Conservation (phyloP, 441 rosid species). For the Arabidopsis hybrid region DNA sequence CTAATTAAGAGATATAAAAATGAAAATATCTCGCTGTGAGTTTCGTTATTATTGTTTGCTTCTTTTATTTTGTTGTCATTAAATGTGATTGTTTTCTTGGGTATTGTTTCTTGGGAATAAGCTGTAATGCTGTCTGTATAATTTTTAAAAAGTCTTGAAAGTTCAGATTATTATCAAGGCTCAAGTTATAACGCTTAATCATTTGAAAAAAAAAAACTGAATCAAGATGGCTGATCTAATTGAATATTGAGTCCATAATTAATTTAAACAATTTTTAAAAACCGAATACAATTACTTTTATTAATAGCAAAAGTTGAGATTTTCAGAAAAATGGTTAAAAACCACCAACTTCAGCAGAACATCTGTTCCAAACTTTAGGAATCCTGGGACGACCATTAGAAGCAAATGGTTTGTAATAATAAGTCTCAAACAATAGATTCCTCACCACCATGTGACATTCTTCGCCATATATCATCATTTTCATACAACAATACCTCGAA, state of each 20-base stretch:
- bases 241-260: too few relatives aligned
- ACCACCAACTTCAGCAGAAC: not conserved
- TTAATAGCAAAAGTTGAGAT: not conserved
- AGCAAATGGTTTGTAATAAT: not conserved
- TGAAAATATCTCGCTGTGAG: not conserved
- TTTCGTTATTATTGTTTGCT: slow-evolving; percentile 31
- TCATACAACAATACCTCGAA: not conserved
- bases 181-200: not conserved
- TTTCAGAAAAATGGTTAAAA: not conserved
- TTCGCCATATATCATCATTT: not conserved
- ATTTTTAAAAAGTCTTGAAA: not conserved
- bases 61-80: not conserved
- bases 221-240: not conserved
- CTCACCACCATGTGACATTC: not conserved
- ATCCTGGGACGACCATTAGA: not conserved
- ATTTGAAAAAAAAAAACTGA: not conserved
- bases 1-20: slow-evolving; percentile 42
- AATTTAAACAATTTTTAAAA: too few relatives aligned
- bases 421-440: not conserved
- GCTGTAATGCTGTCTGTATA: not conserved
- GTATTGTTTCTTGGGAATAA: slow-evolving; percentile 2
- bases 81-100: slow-evolving; percentile 27
- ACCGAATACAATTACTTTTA: not conserved
- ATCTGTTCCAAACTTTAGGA: slow-evolving; percentile 5
- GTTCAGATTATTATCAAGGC: not conserved